Percentiles rank a stretch among this genome's conserved stretches.
Conservation (phyloP, 192 early-diverging fungal genomes). For the Borealophlyctis nickersoniae region DNA sequence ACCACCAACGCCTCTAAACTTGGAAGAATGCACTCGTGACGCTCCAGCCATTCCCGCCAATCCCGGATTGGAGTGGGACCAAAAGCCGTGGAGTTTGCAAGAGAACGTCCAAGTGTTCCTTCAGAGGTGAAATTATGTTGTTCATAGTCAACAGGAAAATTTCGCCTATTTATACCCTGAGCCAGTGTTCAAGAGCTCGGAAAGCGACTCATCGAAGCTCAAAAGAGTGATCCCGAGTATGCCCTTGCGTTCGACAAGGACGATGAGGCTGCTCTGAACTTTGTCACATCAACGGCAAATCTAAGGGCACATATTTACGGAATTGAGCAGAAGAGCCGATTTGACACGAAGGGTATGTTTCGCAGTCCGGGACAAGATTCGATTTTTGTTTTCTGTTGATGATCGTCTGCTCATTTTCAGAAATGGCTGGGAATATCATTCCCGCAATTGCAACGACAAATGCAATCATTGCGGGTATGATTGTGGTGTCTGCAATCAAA, state of each 20-base stretch:
- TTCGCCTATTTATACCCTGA: not conserved
- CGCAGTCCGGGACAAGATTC: too few relatives aligned
- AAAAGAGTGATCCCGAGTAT: conserved; percentile 47
- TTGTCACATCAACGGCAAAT: conserved; percentile 92
- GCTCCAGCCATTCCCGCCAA: not conserved
- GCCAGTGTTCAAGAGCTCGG: conserved; percentile 54
- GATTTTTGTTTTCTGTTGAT: not conserved
- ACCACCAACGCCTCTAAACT: conserved; percentile 68
- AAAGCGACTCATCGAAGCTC: conserved; percentile 39
- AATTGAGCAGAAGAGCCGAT: conserved; percentile 75
- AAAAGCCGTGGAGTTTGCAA: conserved; percentile 64
- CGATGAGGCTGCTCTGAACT: conserved; percentile 82
- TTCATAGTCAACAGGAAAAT: not conserved
- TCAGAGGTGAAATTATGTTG: conserved; percentile 50
- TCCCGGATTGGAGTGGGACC: conserved; percentile 57
- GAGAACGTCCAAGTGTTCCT: conserved; percentile 72
- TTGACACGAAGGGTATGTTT: conserved; percentile 77
- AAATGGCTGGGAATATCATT: conserved; percentile 99
- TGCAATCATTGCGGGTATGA: conserved; percentile 91
- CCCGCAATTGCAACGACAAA: conserved; percentile 98
- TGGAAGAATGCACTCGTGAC: conserved; percentile 21
- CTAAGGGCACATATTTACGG: conserved; percentile 79
- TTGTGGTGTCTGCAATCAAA: conserved; percentile 83
- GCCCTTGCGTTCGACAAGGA: conserved; percentile 91
- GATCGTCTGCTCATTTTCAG: conserved; percentile 34